Percentiles rank a stretch among this genome's conserved stretches.
phyloP scores from a whole-genome alignment of 2,329 filamentous ascomycete species.

The Neonectria coccinea region DNA sequence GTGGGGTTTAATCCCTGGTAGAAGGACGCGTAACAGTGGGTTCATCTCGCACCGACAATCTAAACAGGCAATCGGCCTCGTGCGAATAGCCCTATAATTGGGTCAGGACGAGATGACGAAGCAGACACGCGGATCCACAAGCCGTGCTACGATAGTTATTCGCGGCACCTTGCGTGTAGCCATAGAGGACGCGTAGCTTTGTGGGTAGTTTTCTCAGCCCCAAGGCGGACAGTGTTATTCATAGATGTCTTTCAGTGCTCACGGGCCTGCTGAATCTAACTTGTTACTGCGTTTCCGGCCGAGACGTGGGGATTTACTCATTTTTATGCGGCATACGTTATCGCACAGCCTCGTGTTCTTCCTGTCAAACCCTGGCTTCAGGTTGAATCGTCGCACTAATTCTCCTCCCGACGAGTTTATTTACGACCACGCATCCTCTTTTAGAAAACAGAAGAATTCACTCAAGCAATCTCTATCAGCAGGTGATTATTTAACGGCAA shows the following conservation, averaged over 20 bases:
- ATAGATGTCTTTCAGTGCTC: not conserved
- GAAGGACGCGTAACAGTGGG: no score
- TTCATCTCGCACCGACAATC: no score
- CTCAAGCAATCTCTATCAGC: not conserved
- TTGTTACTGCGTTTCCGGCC: no score
- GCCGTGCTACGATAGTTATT: not conserved
- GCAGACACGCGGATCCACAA: not conserved
- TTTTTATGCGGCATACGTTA: not conserved
- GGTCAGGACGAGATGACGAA: not conserved
- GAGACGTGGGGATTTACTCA: not conserved
- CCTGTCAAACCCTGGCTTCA: not conserved
- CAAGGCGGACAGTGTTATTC: not conserved
- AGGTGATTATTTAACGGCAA: not conserved
- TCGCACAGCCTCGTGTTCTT: conserved; percentile 1
- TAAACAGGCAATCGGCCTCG: no score
- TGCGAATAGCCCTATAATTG: not conserved
- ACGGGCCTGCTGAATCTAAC: not conserved
- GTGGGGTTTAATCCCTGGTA: no score
- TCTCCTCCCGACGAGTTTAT: not conserved
- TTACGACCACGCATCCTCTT: not conserved
- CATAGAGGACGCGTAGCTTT: not conserved
- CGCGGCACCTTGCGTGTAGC: not conserved
- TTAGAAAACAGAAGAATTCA: not conserved
- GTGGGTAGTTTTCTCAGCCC: not conserved
- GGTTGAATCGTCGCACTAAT: not conserved